Percentiles rank a stretch among this genome's conserved stretches.
These are phyloP conservation scores for Phytophthora quininea DNA, from an alignment of 352 stramenopile species.

Conservation along the genomic window DNA sequence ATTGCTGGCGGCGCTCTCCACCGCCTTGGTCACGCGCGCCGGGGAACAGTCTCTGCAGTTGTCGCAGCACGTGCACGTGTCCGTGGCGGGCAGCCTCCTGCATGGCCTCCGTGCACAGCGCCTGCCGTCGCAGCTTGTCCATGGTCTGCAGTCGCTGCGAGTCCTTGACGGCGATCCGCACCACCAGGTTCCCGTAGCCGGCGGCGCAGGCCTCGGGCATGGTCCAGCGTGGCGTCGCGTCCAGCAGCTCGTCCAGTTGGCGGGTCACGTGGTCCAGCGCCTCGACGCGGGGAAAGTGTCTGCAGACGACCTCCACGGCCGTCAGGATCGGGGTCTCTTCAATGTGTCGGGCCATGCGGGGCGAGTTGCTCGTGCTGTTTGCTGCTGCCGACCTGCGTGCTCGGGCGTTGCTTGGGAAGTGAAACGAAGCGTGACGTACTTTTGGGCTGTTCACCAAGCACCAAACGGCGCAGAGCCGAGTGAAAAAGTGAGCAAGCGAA, in stretches of 20 bases:
- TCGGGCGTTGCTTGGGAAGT: not conserved
- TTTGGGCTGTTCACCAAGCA: not conserved
- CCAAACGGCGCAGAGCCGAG: slow-evolving; percentile 12
- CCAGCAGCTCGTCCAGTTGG: slow-evolving; percentile 29
- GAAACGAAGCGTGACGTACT: not conserved
- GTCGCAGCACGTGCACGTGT: slow-evolving; percentile 32
- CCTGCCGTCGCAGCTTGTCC: slow-evolving; percentile 25
- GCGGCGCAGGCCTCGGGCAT: slow-evolving; percentile 18
- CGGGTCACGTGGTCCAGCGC: slow-evolving; percentile 37
- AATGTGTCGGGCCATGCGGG: not conserved
- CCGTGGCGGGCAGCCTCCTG: slow-evolving; percentile 17
- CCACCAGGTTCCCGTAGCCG: slow-evolving; percentile 22
- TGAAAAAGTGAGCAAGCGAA: slow-evolving; percentile 20
- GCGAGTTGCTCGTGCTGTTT: not conserved
- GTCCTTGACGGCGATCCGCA: slow-evolving; percentile 20
- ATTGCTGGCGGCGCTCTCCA: slow-evolving; percentile 34
- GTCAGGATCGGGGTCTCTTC: slow-evolving; percentile 10
- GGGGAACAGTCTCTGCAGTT: slow-evolving; percentile 25
- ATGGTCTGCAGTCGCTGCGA: not conserved
- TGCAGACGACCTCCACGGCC: slow-evolving; percentile 25
- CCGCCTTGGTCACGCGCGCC: slow-evolving; percentile 35
- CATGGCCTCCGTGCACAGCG: slow-evolving; percentile 22
- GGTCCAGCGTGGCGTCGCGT: slow-evolving; percentile 30
- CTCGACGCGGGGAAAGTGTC: slow-evolving; percentile 22
- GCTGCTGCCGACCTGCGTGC: not conserved